Conservation (phyloP, 225 moss, liverwort and hornwort species). For the Polytrichum formosum region DNA sequence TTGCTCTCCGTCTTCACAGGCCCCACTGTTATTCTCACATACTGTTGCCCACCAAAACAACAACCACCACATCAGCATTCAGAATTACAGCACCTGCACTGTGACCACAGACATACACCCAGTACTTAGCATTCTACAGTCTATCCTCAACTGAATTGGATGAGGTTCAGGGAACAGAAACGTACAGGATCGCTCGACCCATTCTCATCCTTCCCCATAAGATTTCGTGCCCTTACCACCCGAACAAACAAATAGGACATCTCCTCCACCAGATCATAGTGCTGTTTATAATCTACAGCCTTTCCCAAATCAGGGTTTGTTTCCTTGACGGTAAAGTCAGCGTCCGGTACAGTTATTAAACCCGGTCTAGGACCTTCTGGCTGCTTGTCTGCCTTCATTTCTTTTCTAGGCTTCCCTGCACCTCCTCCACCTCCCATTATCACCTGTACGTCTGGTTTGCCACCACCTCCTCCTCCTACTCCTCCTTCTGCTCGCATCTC, state of each 20-base stretch:
- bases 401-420: neutral
- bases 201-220: slow-evolving; percentile 49
- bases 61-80: neutral
- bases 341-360: slow-evolving; percentile 32
- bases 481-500: slow-evolving; percentile 10
- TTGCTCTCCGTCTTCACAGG: slow-evolving; percentile 41
- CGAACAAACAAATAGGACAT: slow-evolving; percentile 57
- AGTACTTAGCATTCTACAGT: too few species aligned
- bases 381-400: neutral
- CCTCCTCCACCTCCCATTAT: neutral
- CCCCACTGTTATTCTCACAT: slow-evolving; percentile 46
- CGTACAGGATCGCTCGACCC: slow-evolving; percentile 61
- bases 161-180: neutral
- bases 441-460: slow-evolving; percentile 9
- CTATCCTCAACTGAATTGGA: neutral
- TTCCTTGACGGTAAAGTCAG: slow-evolving; percentile 50
- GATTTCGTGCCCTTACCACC: slow-evolving; percentile 44
- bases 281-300: slow-evolving; percentile 50
- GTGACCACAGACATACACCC: too few species aligned
- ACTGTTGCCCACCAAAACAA: slow-evolving; percentile 26
- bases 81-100: too few species aligned
- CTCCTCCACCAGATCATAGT: slow-evolving; percentile 62
- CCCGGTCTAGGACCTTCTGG: slow-evolving; percentile 21
- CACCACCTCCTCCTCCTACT: neutral
- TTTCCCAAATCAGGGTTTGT: slow-evolving; percentile 42